Evolutionary conservation across 371 early-diverging fungal species (phyloP).

Genomic region (Choanephora cucurbitarum): DNA sequence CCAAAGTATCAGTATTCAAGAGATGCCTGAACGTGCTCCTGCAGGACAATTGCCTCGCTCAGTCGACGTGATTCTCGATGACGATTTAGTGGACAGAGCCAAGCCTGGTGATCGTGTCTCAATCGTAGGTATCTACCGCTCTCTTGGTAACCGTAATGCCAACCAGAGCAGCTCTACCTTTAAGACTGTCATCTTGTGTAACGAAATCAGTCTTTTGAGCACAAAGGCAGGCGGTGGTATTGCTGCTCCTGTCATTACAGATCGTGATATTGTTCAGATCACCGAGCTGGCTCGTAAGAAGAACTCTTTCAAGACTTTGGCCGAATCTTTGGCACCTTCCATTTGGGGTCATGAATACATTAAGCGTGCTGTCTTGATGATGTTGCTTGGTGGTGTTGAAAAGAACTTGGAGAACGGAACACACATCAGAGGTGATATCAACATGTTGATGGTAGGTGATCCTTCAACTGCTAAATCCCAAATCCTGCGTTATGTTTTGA

Average conservation of each 20-base stretch:
- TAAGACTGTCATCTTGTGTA: slow-evolving; percentile 90
- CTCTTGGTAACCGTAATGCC: slow-evolving; percentile 78
- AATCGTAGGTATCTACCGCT: slow-evolving; percentile 95
- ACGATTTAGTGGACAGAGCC: slow-evolving; percentile 95
- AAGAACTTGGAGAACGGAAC: slow-evolving; percentile 94
- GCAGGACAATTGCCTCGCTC: slow-evolving; percentile 98
- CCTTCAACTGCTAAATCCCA: slow-evolving; percentile 98
- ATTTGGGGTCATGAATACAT: slow-evolving; percentile 97
- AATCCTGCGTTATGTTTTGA: slow-evolving; percentile 86
- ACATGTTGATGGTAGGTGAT: slow-evolving; percentile 96
- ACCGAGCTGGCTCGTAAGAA: slow-evolving; percentile 69
- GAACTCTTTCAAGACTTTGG: slow-evolving; percentile 82
- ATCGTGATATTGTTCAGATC: slow-evolving; percentile 85
- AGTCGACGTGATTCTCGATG: slow-evolving; percentile 95
- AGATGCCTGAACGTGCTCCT: slow-evolving; percentile 99
- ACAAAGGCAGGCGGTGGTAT: slow-evolving; percentile 73
- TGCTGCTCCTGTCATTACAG: slow-evolving; percentile 66
- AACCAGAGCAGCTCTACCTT: slow-evolving; percentile 85
- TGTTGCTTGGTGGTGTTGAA: slow-evolving; percentile 95
- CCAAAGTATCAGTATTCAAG: slow-evolving; percentile 97
- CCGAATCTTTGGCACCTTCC: slow-evolving; percentile 93
- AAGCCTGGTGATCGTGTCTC: slow-evolving; percentile 99
- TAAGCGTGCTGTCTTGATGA: slow-evolving; percentile 94
- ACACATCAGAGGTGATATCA: slow-evolving; percentile 97
- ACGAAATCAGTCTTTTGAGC: slow-evolving; percentile 83